phyloP scores from a whole-genome alignment of 306 rosid species.

The Biancaea sappan region DNA sequence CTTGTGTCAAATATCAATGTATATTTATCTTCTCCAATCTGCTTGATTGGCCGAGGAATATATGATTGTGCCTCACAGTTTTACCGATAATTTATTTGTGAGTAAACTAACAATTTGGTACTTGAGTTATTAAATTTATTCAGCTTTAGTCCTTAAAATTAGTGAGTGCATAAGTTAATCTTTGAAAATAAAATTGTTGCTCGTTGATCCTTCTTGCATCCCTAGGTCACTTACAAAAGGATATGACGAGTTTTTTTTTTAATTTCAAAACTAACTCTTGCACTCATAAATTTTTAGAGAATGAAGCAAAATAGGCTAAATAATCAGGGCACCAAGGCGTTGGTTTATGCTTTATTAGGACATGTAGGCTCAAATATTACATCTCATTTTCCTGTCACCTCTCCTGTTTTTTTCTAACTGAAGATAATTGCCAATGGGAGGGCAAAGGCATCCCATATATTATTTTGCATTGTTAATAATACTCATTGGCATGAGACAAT shows the following conservation, averaged over 20 bases:
- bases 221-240: background rate
- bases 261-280: background rate
- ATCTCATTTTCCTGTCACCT: background rate
- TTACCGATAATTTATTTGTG: conserved; percentile 9
- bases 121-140: background rate
- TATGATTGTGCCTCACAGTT: conserved; percentile 35
- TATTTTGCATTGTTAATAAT: background rate
- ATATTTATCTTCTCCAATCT: conserved; percentile 40
- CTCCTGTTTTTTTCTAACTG: background rate
- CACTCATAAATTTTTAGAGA: background rate
- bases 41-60: conserved; percentile 40
- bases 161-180: background rate
- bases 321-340: background rate
- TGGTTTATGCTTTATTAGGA: background rate
- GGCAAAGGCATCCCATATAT: background rate
- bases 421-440: background rate
- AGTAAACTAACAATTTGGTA: background rate
- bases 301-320: too few relatives aligned
- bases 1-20: conserved; percentile 29
- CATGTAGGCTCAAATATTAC: conserved; percentile 13
- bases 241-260: too few relatives aligned
- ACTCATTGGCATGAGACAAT: background rate
- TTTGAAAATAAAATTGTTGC: background rate
- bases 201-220: background rate
- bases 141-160: background rate